Evolutionary conservation across 305 asterid species (phyloP).

Genomic region (Fraxinus xanthoxyloides): DNA sequence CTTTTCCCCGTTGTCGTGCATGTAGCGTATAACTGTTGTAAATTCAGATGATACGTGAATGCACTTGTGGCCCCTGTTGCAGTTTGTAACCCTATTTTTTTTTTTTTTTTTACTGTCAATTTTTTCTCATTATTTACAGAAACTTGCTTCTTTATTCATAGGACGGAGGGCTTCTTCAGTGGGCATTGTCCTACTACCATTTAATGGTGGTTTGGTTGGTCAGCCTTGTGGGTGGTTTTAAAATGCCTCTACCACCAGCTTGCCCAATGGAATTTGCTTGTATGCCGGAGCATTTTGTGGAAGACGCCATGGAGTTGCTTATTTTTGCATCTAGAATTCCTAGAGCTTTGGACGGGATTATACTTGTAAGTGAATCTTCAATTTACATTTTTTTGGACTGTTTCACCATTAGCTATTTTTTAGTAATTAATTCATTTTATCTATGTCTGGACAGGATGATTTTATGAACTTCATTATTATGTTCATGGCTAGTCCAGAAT

Average conservation of each 20-base stretch:
- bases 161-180: conserved; percentile 86
- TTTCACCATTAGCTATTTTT: conserved; percentile 15
- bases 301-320: conserved; percentile 95
- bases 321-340: conserved; percentile 93
- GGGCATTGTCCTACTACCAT: conserved; percentile 81
- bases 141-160: conserved; percentile 28
- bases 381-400: conserved; percentile 6
- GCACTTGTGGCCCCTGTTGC: conserved; percentile 1
- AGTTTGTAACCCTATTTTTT: not conserved
- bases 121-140: not conserved
- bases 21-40: not conserved
- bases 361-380: conserved; percentile 48
- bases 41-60: not conserved
- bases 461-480: conserved; percentile 96
- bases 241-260: conserved; percentile 76
- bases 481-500: conserved; percentile 98
- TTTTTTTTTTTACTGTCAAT: not conserved
- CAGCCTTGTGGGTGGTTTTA: conserved; percentile 79
- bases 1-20: not conserved
- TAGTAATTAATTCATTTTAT: conserved; percentile 13
- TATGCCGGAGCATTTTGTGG: conserved; percentile 95
- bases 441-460: conserved; percentile 63
- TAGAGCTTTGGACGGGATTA: conserved; percentile 89
- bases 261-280: conserved; percentile 92
- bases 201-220: conserved; percentile 94